phyloP scores from a whole-genome alignment of 2,329 filamentous ascomycete genomes.

The Arthrobotrys musiformis region DNA sequence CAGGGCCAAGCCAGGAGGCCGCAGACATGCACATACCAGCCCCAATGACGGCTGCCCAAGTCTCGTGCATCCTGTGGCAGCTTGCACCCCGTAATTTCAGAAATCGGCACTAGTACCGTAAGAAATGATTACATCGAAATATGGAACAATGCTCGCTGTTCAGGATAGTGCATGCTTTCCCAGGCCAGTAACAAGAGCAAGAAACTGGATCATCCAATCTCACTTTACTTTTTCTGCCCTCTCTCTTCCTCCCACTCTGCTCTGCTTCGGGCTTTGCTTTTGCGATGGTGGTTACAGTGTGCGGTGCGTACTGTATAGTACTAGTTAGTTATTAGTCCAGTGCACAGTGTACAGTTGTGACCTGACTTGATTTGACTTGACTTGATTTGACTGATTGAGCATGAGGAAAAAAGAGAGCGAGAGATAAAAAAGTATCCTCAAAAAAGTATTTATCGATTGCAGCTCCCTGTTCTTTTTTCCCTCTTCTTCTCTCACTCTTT shows the following conservation, averaged over 20 bases:
- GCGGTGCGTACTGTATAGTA: no score
- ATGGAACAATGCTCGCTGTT: constrained; percentile 54
- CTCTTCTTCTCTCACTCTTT: constrained; percentile 24
- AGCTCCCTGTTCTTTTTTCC: constrained; percentile 47
- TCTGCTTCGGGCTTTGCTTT: constrained; percentile 39
- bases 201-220: constrained; percentile 54
- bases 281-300: no score
- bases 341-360: no score
- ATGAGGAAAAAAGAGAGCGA: constrained; percentile 13
- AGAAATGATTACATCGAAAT: constrained; percentile 56
- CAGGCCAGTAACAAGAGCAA: constrained; percentile 54
- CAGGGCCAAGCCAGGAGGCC: constrained; percentile 40
- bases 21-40: constrained; percentile 51
- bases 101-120: constrained; percentile 54
- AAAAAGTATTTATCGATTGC: constrained; percentile 55
- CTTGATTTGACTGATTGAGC: neutral
- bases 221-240: constrained; percentile 49
- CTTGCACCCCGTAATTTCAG: constrained; percentile 55
- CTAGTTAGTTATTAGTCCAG: no score
- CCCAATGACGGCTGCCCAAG: constrained; percentile 51
- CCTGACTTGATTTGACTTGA: neutral
- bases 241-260: constrained; percentile 2
- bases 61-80: constrained; percentile 55
- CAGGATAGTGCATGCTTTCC: constrained; percentile 55
- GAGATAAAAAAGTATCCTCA: constrained; percentile 50